phyloP scores from a whole-genome alignment of 768 basidiomycete species.

The Auriculariales sp. region DNA sequence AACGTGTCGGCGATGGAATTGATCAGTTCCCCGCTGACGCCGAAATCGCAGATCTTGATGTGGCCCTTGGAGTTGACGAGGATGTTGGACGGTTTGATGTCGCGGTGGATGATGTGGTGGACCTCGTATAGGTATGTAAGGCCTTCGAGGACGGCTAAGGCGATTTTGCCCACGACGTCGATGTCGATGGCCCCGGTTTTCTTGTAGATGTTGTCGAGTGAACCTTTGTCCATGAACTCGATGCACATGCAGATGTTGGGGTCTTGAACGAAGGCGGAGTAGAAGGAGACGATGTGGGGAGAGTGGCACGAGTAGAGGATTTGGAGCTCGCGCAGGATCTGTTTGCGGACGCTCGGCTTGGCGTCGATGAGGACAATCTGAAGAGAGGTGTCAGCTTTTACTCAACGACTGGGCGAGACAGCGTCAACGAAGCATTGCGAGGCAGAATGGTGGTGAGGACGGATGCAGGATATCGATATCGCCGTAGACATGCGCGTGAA shows the following conservation, averaged over 20 bases:
- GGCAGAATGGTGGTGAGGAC: too few relatives aligned
- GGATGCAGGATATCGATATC: too few relatives aligned
- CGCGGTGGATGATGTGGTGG: constrained; percentile 96
- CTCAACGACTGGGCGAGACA: too few relatives aligned
- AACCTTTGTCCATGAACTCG: constrained; percentile 92
- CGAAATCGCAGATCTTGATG: constrained; percentile 99
- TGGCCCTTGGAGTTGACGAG: constrained; percentile 86
- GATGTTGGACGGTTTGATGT: constrained; percentile 99
- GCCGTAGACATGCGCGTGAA: too few relatives aligned
- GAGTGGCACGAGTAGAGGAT: constrained; percentile 98
- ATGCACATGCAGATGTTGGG: constrained; percentile 99
- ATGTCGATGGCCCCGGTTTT: constrained; percentile 88
- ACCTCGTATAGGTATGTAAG: constrained; percentile 95
- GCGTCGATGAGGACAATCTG: constrained; percentile 94
- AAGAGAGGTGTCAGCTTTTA: not conserved
- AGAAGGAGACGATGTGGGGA: constrained; percentile 90
- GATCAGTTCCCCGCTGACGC: constrained; percentile 95
- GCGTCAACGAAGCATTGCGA: too few relatives aligned
- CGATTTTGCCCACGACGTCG: constrained; percentile 83
- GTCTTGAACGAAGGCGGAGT: constrained; percentile 90
- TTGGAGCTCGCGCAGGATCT: constrained; percentile 92
- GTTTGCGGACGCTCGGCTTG: constrained; percentile 90
- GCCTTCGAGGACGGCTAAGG: constrained; percentile 88
- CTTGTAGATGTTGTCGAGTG: constrained; percentile 91
- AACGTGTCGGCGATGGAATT: constrained; percentile 99